Base-by-base conservation (phyloP, 495 filamentous ascomycete genomes). In the Neurospora hispaniola region DNA sequence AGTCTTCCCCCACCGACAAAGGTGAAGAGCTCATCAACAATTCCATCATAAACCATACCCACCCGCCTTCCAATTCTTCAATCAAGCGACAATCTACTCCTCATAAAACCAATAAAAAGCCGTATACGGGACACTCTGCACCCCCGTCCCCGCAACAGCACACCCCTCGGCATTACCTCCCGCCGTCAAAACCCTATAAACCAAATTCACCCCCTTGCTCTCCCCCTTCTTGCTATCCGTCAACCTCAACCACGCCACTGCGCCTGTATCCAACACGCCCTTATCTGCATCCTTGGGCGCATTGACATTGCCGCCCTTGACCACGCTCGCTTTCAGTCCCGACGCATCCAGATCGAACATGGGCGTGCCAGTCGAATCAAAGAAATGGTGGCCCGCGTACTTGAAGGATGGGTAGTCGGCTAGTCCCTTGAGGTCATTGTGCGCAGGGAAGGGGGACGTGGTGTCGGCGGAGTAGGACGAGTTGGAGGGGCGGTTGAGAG, bases 91-190 rank as follows among this genome's bases (percentile, higher is more conserved):
- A 38, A 0, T 59, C 48, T 12, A 23, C 66, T 73, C 70, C 44
- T 81, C 83, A 76, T 88, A 93, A 72, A 93, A 88, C 89, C 89
- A 93, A 79, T 94, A 94, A 78, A 88, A 86, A 0, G 91, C 87
- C 0, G 90, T 82, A 80, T 93, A 94, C 12, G 88, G 84, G 5
- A 92, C 85, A 73, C 80, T 85, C 76, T 84, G 78, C 40, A 85
- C 77, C 14, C 23, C 80, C 77, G 11, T 73, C 75, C 0, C 82
- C 82, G 74, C 78, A 2, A 80, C 74, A 72, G 84, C 86, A 14
- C 85, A 89, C n/a, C 81, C 70, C 62, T 85, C 84, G 9, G 87
- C 70, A 40, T 75, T 77, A 23, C 91, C 92, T n/a, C 89, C 89
- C 14, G 88, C 88, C 1, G 91, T 93, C 71, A 87, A 78, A 23